Evolutionary conservation across 768 basidiomycete species (phyloP).

Genomic region (Rhodotorula taiwanensis): DNA sequence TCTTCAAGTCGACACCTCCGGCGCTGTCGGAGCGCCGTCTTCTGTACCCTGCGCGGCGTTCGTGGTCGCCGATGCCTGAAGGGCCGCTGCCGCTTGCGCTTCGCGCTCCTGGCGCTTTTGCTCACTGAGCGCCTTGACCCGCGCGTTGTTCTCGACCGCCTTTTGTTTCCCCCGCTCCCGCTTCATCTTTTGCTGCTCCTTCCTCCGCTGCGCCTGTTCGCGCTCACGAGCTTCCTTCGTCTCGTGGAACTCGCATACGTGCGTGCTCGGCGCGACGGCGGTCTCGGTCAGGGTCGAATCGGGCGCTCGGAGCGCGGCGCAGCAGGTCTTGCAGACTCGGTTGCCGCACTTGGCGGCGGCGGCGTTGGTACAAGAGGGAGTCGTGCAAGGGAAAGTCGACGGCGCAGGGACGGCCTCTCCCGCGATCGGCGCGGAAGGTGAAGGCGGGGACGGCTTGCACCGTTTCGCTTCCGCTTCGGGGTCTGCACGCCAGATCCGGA

Average conservation of each 20-base stretch:
- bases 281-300: too few species aligned
- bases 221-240: conserved; percentile 25
- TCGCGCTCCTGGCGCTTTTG: neutral
- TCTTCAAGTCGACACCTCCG: too few species aligned
- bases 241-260: conserved; percentile 16
- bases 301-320: neutral
- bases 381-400: neutral
- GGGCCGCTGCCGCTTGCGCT: neutral
- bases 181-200: neutral
- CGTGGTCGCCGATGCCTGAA: too few species aligned
- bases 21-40: too few species aligned
- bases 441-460: conserved; percentile 1
- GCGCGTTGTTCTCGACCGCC: neutral
- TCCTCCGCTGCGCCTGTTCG: conserved; percentile 1
- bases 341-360: conserved; percentile 23
- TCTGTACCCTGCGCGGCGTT: too few species aligned
- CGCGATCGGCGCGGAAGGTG: neutral
- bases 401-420: neutral
- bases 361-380: conserved; percentile 23
- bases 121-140: neutral
- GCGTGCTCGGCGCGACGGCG: conserved; percentile 20
- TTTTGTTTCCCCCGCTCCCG: neutral
- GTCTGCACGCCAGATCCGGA: neutral
- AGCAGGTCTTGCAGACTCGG: conserved; percentile 25
- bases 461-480: conserved; percentile 3